Conservation (phyloP, 2,329 filamentous ascomycete genomes). For the Fusarium falciforme region DNA sequence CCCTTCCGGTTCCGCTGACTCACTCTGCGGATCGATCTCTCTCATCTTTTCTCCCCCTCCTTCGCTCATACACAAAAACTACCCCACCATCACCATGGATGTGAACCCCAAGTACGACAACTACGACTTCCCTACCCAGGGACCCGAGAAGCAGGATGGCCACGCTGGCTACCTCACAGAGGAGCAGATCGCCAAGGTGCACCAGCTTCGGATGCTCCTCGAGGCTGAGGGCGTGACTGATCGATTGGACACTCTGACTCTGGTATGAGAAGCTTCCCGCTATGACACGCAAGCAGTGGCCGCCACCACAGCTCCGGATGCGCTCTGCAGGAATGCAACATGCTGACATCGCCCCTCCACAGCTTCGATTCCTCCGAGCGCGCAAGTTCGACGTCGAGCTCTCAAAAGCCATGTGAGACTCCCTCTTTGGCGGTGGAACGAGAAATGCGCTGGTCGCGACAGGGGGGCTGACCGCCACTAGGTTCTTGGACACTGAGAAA, state of each 20-base stretch:
- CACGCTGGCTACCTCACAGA: constrained; percentile 89
- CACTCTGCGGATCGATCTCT: constrained; percentile 13
- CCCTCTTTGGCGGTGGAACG: constrained; percentile 31
- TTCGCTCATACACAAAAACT: constrained; percentile 11
- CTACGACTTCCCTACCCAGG: constrained; percentile 90
- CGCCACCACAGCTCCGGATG: background rate
- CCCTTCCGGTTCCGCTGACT: constrained; percentile 6
- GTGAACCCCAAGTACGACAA: constrained; percentile 91
- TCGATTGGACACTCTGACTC: constrained; percentile 89
- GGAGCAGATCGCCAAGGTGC: constrained; percentile 89
- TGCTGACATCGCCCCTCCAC: constrained; percentile 22
- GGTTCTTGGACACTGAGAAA: constrained; percentile 90
- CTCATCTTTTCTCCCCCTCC: constrained; percentile 13
- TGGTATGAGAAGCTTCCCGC: constrained; percentile 69
- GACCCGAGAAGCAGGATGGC: constrained; percentile 76
- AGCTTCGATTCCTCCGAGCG: constrained; percentile 91
- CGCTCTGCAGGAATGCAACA: constrained; percentile 1
- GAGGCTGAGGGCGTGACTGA: constrained; percentile 86
- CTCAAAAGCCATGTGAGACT: constrained; percentile 82
- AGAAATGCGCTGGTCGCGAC: constrained; percentile 23
- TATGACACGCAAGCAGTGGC: constrained; percentile 10
- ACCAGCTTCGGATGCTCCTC: constrained; percentile 85
- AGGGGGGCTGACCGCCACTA: constrained; percentile 54
- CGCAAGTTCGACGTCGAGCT: constrained; percentile 92
- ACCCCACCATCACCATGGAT: constrained; percentile 59